Conservation (phyloP, 228 moss, liverwort and hornwort genomes). For the Sphagnum magellanicum region DNA sequence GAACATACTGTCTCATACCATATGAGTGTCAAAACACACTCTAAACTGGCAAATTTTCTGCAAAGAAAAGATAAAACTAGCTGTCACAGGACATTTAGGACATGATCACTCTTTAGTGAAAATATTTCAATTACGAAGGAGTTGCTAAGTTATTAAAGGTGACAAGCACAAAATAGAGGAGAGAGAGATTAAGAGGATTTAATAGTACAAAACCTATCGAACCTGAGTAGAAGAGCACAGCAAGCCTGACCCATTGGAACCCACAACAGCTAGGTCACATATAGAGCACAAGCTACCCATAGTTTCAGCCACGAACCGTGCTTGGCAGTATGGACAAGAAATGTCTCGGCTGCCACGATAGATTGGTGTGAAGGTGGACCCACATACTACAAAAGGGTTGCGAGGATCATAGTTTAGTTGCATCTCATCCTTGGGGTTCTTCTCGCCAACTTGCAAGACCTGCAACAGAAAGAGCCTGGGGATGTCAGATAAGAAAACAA, state of each 20-base stretch:
- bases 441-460: conserved; percentile 83
- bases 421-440: conserved; percentile 67
- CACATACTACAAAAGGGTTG: conserved; percentile 94
- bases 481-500: too few relatives aligned
- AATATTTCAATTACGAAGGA: too few relatives aligned
- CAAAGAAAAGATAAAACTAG: too few relatives aligned
- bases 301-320: conserved; percentile 74
- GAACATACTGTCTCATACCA: too few relatives aligned
- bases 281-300: conserved; percentile 73
- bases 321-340: conserved; percentile 85
- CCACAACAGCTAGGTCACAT: conserved; percentile 83
- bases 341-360: conserved; percentile 90
- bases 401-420: conserved; percentile 88
- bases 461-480: conserved; percentile 6
- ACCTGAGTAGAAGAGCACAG: conserved; percentile 80
- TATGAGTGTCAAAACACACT: too few relatives aligned
- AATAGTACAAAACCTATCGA: conserved; percentile 28
- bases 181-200: too few relatives aligned
- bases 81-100: too few relatives aligned
- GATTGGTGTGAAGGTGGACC: conserved; percentile 77
- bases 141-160: too few relatives aligned
- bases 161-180: too few relatives aligned
- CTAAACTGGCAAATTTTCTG: too few relatives aligned
- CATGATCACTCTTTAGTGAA: too few relatives aligned
- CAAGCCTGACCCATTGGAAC: conserved; percentile 84